Percentiles rank a stretch among this genome's conserved stretches.
phyloP scores from a whole-genome alignment of 2,329 filamentous ascomycete species.

The Alternaria ethzedia region DNA sequence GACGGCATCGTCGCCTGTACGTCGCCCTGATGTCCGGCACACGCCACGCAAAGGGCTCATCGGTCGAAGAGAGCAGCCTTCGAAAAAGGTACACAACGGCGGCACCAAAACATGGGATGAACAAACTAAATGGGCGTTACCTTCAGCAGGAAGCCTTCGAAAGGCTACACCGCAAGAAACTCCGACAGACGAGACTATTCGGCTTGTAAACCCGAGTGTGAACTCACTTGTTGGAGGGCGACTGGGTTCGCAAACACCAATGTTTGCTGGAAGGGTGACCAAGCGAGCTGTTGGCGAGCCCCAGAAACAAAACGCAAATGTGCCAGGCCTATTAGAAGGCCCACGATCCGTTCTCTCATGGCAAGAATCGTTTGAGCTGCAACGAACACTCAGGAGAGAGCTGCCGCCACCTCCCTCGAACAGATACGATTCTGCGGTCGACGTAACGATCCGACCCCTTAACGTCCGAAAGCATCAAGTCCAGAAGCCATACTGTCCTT shows the following conservation, averaged over 20 bases:
- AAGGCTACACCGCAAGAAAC: background rate
- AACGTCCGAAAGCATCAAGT: background rate
- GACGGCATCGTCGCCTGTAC: background rate
- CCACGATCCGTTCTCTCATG: slow-evolving; percentile 7
- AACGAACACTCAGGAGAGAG: slow-evolving; percentile 1
- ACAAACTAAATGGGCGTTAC: slow-evolving; percentile 1
- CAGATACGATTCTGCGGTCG: slow-evolving; percentile 10
- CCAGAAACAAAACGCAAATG: background rate
- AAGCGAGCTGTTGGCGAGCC: background rate
- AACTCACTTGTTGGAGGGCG: slow-evolving; percentile 5
- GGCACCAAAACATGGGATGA: background rate
- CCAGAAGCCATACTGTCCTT: background rate
- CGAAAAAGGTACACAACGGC: background rate
- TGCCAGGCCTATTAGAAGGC: background rate
- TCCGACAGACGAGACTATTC: slow-evolving; percentile 5
- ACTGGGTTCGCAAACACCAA: background rate
- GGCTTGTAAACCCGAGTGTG: slow-evolving; percentile 6
- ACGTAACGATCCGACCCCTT: slow-evolving; percentile 4
- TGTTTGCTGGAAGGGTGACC: background rate
- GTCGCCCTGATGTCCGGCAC: background rate
- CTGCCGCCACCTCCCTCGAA: background rate
- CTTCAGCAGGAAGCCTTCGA: slow-evolving; percentile 6
- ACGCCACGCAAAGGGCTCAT: background rate
- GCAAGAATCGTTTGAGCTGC: slow-evolving; percentile 11
- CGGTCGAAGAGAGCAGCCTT: background rate